Conservation (phyloP, 2,329 filamentous ascomycete genomes). For the Ophioceras dolichostomum region DNA sequence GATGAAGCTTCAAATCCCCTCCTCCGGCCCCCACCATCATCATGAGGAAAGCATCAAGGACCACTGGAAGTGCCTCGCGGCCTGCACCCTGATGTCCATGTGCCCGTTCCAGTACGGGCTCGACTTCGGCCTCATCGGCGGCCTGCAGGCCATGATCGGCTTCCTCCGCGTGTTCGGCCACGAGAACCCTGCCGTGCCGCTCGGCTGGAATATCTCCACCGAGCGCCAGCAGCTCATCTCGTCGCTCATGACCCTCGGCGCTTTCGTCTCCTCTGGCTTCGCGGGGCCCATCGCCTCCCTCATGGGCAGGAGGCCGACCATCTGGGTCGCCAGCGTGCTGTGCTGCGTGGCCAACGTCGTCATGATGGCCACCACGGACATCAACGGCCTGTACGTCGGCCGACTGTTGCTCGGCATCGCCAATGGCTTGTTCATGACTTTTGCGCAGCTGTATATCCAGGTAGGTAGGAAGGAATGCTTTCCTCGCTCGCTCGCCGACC, state of each 20-base stretch:
- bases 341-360: conserved; percentile 39
- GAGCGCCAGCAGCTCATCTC: conserved; percentile 33
- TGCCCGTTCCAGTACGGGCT: conserved; percentile 39
- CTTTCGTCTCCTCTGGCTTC: conserved; percentile 28
- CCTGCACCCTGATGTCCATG: conserved; percentile 33
- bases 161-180: conserved; percentile 30
- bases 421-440: conserved; percentile 46
- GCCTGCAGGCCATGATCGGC: conserved; percentile 36
- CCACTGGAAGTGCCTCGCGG: conserved; percentile 20
- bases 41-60: conserved; percentile 10
- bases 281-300: conserved; percentile 24
- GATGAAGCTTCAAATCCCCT: no score
- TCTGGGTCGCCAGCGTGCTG: conserved; percentile 34
- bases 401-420: conserved; percentile 41
- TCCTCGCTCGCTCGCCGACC: neutral
- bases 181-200: conserved; percentile 16
- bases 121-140: conserved; percentile 36
- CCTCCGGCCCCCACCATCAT: no score
- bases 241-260: conserved; percentile 33
- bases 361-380: conserved; percentile 43
- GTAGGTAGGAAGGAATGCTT: no score
- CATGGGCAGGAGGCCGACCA: conserved; percentile 20
- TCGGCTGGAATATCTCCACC: conserved; percentile 31
- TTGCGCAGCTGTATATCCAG: conserved; percentile 23
- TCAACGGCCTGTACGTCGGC: conserved; percentile 41